phyloP scores from a whole-genome alignment of 768 basidiomycete genomes.

The Ramaria rubella region DNA sequence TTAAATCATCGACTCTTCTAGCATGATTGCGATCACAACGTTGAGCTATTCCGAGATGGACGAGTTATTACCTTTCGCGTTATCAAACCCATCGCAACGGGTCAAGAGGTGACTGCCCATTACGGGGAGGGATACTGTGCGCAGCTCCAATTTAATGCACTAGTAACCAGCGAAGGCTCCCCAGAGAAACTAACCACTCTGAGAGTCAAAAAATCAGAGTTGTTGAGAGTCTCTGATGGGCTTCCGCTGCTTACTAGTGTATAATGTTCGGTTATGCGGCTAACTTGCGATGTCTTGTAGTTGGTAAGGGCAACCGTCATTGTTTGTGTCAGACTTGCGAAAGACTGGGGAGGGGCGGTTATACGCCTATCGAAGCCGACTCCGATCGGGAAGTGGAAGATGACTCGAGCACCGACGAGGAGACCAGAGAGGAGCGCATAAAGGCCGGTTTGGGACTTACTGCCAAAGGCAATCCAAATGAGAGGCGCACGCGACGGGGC shows the following conservation, averaged over 20 bases:
- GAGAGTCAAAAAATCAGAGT: neutral
- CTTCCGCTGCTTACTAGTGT: neutral
- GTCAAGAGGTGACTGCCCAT: conserved; percentile 85
- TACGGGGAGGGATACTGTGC: conserved; percentile 88
- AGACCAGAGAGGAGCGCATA: conserved; percentile 9
- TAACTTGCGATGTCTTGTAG: conserved; percentile 27
- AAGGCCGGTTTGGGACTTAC: conserved; percentile 3
- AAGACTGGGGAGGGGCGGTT: conserved; percentile 66
- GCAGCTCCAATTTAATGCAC: conserved; percentile 21
- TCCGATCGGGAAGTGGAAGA: conserved; percentile 49
- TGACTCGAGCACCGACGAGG: conserved; percentile 40
- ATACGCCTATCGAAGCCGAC: conserved; percentile 30
- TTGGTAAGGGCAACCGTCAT: conserved; percentile 62
- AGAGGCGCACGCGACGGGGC: conserved; percentile 72
- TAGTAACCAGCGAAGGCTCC: neutral
- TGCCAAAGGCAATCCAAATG: conserved; percentile 57
- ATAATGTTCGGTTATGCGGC: neutral
- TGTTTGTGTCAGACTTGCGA: conserved; percentile 88
- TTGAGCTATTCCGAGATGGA: conserved; percentile 82
- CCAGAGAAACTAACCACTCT: neutral
- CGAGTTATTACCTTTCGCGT: conserved; percentile 86
- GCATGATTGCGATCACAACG: conserved; percentile 90
- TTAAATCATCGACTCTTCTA: conserved; percentile 22
- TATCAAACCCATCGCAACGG: conserved; percentile 66
- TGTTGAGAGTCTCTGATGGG: neutral